Percentiles rank a stretch among this genome's conserved stretches.
phyloP scores from a whole-genome alignment of 495 filamentous ascomycete genomes.

The Podospora bellae-mahoneyi region DNA sequence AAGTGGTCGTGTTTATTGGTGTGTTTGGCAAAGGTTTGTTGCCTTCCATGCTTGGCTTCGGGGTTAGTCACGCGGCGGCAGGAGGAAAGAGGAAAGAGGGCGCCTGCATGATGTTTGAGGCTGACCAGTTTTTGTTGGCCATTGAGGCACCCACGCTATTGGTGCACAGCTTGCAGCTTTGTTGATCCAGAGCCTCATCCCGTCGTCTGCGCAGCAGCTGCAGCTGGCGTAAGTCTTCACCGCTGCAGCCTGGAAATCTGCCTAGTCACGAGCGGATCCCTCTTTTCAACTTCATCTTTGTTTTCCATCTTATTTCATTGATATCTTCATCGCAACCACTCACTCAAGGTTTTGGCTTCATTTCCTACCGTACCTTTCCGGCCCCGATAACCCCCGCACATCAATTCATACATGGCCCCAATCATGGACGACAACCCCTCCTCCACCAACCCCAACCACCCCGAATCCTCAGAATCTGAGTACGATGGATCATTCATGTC shows the following conservation, averaged over 20 bases:
- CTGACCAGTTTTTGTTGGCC: background rate
- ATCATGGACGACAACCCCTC: background rate
- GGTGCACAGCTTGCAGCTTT: background rate
- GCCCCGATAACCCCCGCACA: background rate
- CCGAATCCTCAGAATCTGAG: background rate
- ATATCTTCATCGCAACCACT: background rate
- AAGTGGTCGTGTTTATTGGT: background rate
- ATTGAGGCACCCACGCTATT: background rate
- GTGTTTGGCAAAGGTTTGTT: background rate
- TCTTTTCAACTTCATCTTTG: background rate
- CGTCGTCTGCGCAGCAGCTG: background rate
- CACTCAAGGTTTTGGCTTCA: background rate
- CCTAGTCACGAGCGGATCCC: background rate
- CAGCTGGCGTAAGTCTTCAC: background rate
- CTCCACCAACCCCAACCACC: background rate
- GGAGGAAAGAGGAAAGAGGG: constrained; percentile 2
- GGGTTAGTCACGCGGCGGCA: background rate
- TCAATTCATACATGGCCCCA: background rate
- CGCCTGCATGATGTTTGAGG: background rate
- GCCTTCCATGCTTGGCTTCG: background rate
- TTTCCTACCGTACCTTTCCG: background rate
- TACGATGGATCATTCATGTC: background rate
- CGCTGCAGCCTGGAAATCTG: background rate
- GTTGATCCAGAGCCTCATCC: background rate
- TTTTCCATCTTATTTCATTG: background rate